Percentiles rank a stretch among this genome's conserved stretches.
Conservation (phyloP, 345 rosid species). For the Bretschneidera sinensis region DNA sequence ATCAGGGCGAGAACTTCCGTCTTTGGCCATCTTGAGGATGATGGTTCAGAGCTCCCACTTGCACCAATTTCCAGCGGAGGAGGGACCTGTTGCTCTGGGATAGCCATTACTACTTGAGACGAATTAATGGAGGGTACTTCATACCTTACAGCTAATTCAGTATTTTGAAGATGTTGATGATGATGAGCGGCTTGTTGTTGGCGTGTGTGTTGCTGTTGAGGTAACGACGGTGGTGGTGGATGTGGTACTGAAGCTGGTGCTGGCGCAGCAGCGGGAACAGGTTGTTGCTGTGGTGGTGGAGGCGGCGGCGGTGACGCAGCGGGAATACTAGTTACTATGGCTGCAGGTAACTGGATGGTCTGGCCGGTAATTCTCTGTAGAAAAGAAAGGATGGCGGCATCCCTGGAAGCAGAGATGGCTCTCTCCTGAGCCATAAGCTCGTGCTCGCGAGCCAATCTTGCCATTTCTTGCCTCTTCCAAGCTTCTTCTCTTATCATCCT, state of each 20-base stretch:
- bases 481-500: conserved; percentile 72
- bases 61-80: conserved; percentile 29
- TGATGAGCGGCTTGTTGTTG: conserved; percentile 23
- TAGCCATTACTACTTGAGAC: conserved; percentile 34
- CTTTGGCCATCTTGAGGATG: conserved; percentile 77
- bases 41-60: conserved; percentile 31
- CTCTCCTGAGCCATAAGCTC: conserved; percentile 69
- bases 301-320: conserved; percentile 24
- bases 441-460: conserved; percentile 58
- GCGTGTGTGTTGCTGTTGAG: conserved; percentile 11
- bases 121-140: conserved; percentile 12
- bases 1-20: conserved; percentile 70
- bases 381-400: conserved; percentile 58
- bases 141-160: conserved; percentile 2
- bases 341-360: conserved; percentile 53
- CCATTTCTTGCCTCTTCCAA: conserved; percentile 74
- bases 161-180: conserved; percentile 18
- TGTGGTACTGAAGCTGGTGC: conserved; percentile 6
- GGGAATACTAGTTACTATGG: conserved; percentile 21
- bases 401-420: conserved; percentile 59
- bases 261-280: conserved; percentile 19
- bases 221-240: neutral
- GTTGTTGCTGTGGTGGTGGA: conserved; percentile 11
- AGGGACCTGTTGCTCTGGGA: conserved; percentile 48
- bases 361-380: conserved; percentile 79